phyloP scores from a whole-genome alignment of 176 grass and related monocot species.

The Avena sativa region DNA sequence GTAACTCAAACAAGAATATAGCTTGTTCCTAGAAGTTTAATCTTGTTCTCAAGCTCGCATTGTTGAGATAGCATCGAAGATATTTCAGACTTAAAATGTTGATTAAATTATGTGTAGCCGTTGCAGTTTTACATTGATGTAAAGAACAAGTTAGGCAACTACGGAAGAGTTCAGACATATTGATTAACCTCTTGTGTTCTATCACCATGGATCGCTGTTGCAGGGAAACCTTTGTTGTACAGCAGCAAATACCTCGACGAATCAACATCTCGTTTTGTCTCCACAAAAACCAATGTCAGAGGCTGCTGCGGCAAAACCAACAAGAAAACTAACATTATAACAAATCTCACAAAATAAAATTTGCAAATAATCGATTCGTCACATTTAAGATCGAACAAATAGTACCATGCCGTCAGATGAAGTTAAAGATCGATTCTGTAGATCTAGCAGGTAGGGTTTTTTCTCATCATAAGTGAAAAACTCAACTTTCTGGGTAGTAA shows the following conservation, averaged over 20 bases:
- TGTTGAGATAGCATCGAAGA: no score
- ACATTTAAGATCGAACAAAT: background rate
- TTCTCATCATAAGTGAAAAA: constrained; percentile 70
- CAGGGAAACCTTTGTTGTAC: constrained; percentile 63
- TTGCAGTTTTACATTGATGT: background rate
- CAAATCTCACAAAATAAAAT: background rate
- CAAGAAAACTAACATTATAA: constrained; percentile 28
- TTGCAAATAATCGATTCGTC: background rate
- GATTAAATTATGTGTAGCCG: background rate
- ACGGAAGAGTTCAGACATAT: background rate
- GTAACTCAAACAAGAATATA: no score
- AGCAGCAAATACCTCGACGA: constrained; percentile 57
- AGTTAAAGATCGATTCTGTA: constrained; percentile 49
- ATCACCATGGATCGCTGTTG: constrained; percentile 85
- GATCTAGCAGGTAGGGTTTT: constrained; percentile 60
- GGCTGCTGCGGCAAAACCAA: constrained; percentile 50
- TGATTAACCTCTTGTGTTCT: constrained; percentile 42
- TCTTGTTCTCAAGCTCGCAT: no score
- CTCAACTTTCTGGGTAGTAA: constrained; percentile 71
- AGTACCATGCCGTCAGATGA: constrained; percentile 58
- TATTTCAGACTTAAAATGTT: background rate
- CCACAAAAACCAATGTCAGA: constrained; percentile 90
- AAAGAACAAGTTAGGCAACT: background rate
- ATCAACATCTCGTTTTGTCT: constrained; percentile 87
- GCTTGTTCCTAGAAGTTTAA: no score